Base-by-base conservation (phyloP, 148 eudicot genomes). In the Fagopyrum tataricum region DNA sequence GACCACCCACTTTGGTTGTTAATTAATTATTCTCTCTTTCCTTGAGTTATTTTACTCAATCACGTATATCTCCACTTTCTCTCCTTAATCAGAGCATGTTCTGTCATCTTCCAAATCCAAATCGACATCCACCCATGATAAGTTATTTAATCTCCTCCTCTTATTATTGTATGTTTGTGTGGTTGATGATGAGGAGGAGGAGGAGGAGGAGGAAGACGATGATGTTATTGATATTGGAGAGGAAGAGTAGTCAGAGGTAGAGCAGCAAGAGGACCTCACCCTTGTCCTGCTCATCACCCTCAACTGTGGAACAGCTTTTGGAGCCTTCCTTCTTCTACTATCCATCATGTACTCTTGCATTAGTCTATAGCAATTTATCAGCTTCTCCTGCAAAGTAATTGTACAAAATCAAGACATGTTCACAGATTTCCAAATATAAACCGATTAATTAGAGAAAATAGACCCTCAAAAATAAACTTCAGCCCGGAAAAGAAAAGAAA, bases 301-400 rank as follows among this genome's bases (percentile, higher is more conserved):
- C 58, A 87, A 53, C 43, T 87, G 91, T 74, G 96, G 91, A 64
- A 80, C 51, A 17, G 83, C 82, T 78, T 84, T 88, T 74, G 87
- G 77, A 42, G 78, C 76, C 75, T 79, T 87, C 72, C 76, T 82
- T 79, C 79, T 73, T 73, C 75, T 81, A 43, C 71, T 76, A 10
- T 81, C 85, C 47, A 67, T 44, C 49, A 53, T 53, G 44, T 67
- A 78, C 73, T 79, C 81, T 76, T 84, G 86, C 87, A 93, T 84
- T 73, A 89, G 26, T 18, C 78, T 75, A 80, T 87, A 84, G 81
- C 98, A 93, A 43, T 86, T 82, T 51, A 46, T 79, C 41, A 89
- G 80, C 75, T 82, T 82, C 59, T 93, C 98, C 98, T 93, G 88
- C 78, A 85, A 66, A 74, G 44, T 31, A n/a, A n/a, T n/a, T n/a